Evolutionary conservation across 495 filamentous ascomycete genomes (phyloP), one percentile per base, ranked within the genome.

Genomic region (Penicillium canescens): DNA sequence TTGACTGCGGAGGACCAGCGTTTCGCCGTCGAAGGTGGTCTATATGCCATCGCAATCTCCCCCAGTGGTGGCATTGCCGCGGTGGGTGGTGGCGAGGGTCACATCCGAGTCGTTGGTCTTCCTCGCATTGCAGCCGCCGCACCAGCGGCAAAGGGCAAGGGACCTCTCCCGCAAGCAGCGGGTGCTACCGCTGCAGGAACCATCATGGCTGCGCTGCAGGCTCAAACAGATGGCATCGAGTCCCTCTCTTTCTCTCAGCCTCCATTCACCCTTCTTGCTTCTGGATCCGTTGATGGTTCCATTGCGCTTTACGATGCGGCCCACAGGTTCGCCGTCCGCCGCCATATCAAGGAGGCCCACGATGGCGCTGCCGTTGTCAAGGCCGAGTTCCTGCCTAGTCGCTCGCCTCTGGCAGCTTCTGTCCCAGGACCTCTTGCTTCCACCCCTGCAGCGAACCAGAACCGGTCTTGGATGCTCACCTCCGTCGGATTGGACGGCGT

Each of bases 281-380:
- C 91, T 0, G 92, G 91, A 0, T 89, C 86, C 50, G 93, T 97
- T 3, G 95, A 99, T 69, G 92, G 92, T 37, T 88, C 80, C 36
- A 92, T 99, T 60, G 89, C 84, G 14, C 78, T 99, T 6, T 97
- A 90, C 61, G 95, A 99, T 70, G 82, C 86, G 0, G 82, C 89
- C 33, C 86, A 91, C 44, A 81, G 86, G 5, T 98, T 95, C 61
- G 90, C 92, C 0, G 80, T 93, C 36, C 78, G 94, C 34, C 74
- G 87, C 43, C 85, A 93, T 64, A 89, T 96, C 49, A 73, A 77
- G 50, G 88, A 86, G 31, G 94, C 91, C 6, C 69, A 98, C 68
- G 86, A 92, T 18, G 93, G 87, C 34, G 83, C 78, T 55, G 83
- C 88, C 12, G 89, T 98, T 11, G 92, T 98, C 47, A 92, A 94